Evolutionary conservation across 208 protist genomes (phyloP).

Genomic region (Wallacemonas rigidus): DNA sequence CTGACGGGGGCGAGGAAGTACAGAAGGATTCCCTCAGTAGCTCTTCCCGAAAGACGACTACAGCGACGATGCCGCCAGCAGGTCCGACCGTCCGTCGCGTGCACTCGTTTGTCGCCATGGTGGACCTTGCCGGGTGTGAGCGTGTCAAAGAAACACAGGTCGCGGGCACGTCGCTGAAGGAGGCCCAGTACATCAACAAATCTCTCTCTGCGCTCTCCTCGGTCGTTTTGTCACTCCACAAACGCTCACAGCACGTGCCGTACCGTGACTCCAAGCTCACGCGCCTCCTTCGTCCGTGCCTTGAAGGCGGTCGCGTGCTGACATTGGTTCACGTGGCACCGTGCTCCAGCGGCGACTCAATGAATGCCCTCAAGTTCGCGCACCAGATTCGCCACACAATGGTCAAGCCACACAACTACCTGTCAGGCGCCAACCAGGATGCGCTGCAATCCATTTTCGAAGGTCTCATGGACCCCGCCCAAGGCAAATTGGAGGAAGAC

Average conservation of each 20-base stretch:
- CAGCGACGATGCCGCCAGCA: neutral
- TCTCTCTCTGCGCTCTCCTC: constrained; percentile 87
- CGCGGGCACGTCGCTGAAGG: constrained; percentile 64
- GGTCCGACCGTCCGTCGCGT: constrained; percentile 19
- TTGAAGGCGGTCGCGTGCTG: constrained; percentile 79
- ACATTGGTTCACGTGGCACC: constrained; percentile 83
- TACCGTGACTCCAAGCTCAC: constrained; percentile 94
- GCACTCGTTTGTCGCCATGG: constrained; percentile 89
- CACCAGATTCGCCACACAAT: constrained; percentile 82
- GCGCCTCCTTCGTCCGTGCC: constrained; percentile 83
- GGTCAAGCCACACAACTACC: constrained; percentile 65
- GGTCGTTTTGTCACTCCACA: constrained; percentile 82
- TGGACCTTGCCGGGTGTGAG: constrained; percentile 98
- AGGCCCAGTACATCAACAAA: constrained; percentile 93
- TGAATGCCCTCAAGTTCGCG: constrained; percentile 82
- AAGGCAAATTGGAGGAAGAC: constrained; percentile 49
- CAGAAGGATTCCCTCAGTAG: neutral
- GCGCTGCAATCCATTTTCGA: constrained; percentile 74
- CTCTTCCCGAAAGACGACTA: neutral
- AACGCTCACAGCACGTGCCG: constrained; percentile 76
- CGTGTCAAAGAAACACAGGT: constrained; percentile 91
- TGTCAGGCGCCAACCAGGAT: constrained; percentile 39
- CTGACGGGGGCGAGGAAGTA: constrained; percentile 16
- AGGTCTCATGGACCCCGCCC: constrained; percentile 72
- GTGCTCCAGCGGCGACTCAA: constrained; percentile 60